Conservation (phyloP, 768 basidiomycete species). For the Suillus paluster region DNA sequence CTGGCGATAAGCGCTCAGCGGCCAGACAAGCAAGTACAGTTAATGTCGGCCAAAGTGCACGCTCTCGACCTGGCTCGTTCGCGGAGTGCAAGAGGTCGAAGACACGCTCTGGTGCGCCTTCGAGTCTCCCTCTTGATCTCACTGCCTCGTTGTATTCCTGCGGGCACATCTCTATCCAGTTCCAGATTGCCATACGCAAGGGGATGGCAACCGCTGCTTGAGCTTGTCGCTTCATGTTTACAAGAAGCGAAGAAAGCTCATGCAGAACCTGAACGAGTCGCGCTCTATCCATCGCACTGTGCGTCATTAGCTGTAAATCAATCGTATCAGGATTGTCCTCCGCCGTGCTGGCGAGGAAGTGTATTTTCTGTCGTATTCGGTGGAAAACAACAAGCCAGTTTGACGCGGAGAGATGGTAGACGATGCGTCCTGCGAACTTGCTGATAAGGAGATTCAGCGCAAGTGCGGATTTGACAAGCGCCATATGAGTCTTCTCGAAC, state of each 20-base stretch:
- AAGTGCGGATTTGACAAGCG: slow-evolving; percentile 55
- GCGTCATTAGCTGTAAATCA: slow-evolving; percentile 79
- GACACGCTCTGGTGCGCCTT: slow-evolving; percentile 84
- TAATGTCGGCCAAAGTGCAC: slow-evolving; percentile 81
- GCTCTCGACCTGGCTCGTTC: slow-evolving; percentile 45
- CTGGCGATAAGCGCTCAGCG: slow-evolving; percentile 69
- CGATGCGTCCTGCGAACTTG: slow-evolving; percentile 75
- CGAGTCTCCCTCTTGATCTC: slow-evolving; percentile 62
- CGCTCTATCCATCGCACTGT: slow-evolving; percentile 71
- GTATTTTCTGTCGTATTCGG: slow-evolving; percentile 72
- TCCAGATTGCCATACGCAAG: slow-evolving; percentile 84
- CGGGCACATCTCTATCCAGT: slow-evolving; percentile 84
- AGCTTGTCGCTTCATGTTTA: slow-evolving; percentile 78
- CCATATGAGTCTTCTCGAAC: slow-evolving; percentile 69
- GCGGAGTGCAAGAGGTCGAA: slow-evolving; percentile 77
- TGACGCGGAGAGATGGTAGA: slow-evolving; percentile 85
- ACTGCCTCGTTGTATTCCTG: slow-evolving; percentile 79
- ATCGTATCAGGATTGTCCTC: slow-evolving; percentile 67
- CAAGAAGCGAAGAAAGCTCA: slow-evolving; percentile 80
- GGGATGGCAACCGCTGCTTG: slow-evolving; percentile 74
- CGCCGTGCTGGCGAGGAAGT: slow-evolving; percentile 55
- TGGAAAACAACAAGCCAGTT: slow-evolving; percentile 84
- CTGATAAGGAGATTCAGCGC: slow-evolving; percentile 66
- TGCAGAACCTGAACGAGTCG: slow-evolving; percentile 74
- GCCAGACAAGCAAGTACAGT: slow-evolving; percentile 74